Evolutionary conservation across 148 eudicot genomes (phyloP), one percentile per base, ranked within the genome.

Genomic region (Chenopodium suecicum): DNA sequence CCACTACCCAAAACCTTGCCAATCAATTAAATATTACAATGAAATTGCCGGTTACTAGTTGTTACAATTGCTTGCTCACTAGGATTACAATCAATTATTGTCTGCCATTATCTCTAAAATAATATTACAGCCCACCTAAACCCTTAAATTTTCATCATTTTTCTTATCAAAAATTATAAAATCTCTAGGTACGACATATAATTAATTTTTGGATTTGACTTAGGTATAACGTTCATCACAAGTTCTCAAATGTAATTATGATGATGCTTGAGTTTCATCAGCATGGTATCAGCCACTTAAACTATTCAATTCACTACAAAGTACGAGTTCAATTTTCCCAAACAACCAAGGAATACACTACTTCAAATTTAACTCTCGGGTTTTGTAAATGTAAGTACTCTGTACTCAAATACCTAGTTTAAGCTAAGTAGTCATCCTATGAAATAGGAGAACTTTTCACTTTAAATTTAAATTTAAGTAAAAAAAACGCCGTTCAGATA

Each of bases 81-180:
- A 63, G 29, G 29, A 63, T 63, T 9, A 27, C 7, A 78, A 41
- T 69, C 44, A 41, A 5, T 41, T 6, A 41, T 3, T 81, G 84
- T 72, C 72, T 64, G 81, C 67, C 81, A 83, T 66, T 32, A 46
- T 63, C 67, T 5, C 44, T 41, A 41, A 41, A 63, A 1, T 63
- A 63, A 4, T 22, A 20, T 8, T 60, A 27, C 3, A 22, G 58
- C 41, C 50, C 32, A 22, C 75, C 54, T 56, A 29, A 2, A 56
- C 46, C 52, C 54, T 82, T 65, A 58, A 13, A 50, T 4, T 82
- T 54, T 75, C 14, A 69, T 44, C 47, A 70, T 77, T 76, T 77
- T 77, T 77, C 14, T 58, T 70, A 44, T 7, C 12, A 60, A 25
- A 70, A 62, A 56, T 77, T 58, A 31, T 82, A 25, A 80, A 60